phyloP scores from a whole-genome alignment of 352 stramenopile genomes.

The Globisporangium sylvaticum region DNA sequence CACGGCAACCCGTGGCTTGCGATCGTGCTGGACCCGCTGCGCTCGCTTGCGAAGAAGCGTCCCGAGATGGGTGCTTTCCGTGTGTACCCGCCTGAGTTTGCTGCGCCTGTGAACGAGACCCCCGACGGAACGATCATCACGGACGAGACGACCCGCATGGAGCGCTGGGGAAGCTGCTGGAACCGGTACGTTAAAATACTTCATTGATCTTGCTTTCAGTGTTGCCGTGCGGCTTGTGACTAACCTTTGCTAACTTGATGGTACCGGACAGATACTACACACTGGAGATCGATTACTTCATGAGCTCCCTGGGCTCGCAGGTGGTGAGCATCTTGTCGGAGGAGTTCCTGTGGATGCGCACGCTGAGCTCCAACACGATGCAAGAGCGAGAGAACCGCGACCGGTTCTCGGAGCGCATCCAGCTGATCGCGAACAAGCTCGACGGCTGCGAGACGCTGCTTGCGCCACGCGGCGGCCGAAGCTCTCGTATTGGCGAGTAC shows the following conservation, averaged over 20 bases:
- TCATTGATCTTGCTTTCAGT: not conserved
- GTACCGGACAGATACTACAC: slow-evolving; percentile 85
- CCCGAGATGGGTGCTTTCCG: slow-evolving; percentile 97
- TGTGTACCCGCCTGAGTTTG: slow-evolving; percentile 96
- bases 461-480: slow-evolving; percentile 44
- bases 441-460: slow-evolving; percentile 69
- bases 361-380: slow-evolving; percentile 88
- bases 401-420: slow-evolving; percentile 87
- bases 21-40: slow-evolving; percentile 97
- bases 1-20: slow-evolving; percentile 96
- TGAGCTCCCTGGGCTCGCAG: slow-evolving; percentile 88
- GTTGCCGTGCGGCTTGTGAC: not conserved
- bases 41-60: slow-evolving; percentile 90
- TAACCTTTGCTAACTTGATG: not conserved
- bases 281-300: slow-evolving; percentile 96
- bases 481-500: slow-evolving; percentile 79
- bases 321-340: slow-evolving; percentile 92
- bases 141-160: slow-evolving; percentile 90
- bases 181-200: slow-evolving; percentile 70
- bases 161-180: slow-evolving; percentile 96
- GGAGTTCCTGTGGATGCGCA: slow-evolving; percentile 92
- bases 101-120: slow-evolving; percentile 89
- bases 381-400: slow-evolving; percentile 88
- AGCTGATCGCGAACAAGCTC: slow-evolving; percentile 81
- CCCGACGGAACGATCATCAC: slow-evolving; percentile 93